A percentile compares a stretch with the other conserved stretches of the same genome.
Conservation (phyloP, 352 stramenopile species). For the Pythium coloratum region DNA sequence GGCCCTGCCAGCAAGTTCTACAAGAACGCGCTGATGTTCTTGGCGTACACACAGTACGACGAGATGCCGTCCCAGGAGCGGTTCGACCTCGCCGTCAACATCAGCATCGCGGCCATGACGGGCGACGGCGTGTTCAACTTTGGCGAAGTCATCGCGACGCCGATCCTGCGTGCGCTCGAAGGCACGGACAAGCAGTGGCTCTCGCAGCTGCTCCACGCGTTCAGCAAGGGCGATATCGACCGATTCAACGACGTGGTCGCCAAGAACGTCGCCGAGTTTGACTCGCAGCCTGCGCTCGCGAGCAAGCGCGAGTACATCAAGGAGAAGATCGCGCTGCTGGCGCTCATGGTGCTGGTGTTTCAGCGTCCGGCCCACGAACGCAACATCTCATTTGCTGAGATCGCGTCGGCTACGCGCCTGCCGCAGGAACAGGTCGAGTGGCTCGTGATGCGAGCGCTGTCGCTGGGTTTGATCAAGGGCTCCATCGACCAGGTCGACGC, state of each 20-base stretch:
- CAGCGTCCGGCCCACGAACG: constrained; percentile 92
- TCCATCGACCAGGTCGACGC: constrained; percentile 92
- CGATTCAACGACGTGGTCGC: constrained; percentile 90
- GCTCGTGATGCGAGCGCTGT: constrained; percentile 98
- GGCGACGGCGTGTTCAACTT: constrained; percentile 98
- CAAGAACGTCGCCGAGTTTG: constrained; percentile 77
- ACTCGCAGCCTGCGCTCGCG: constrained; percentile 92
- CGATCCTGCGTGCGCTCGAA: constrained; percentile 91
- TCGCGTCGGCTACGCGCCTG: constrained; percentile 88
- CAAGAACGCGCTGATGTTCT: constrained; percentile 94
- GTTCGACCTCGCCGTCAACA: constrained; percentile 91
- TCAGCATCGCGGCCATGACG: constrained; percentile 95
- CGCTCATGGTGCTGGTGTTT: constrained; percentile 97
- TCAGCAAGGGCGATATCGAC: constrained; percentile 95
- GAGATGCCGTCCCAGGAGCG: constrained; percentile 79
- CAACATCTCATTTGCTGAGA: constrained; percentile 93
- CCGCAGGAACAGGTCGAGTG: constrained; percentile 95
- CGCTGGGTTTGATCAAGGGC: constrained; percentile 94
- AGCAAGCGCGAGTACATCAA: constrained; percentile 94
- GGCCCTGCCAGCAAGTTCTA: constrained; percentile 97
- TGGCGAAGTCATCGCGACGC: constrained; percentile 96
- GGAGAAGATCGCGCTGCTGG: constrained; percentile 97
- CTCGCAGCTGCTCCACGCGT: constrained; percentile 91
- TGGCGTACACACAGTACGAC: constrained; percentile 95
- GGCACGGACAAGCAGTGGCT: constrained; percentile 94